These are phyloP conservation scores for Ogataea pignaliae DNA, from an alignment of 805 yeast species.

Conservation along the genomic window DNA sequence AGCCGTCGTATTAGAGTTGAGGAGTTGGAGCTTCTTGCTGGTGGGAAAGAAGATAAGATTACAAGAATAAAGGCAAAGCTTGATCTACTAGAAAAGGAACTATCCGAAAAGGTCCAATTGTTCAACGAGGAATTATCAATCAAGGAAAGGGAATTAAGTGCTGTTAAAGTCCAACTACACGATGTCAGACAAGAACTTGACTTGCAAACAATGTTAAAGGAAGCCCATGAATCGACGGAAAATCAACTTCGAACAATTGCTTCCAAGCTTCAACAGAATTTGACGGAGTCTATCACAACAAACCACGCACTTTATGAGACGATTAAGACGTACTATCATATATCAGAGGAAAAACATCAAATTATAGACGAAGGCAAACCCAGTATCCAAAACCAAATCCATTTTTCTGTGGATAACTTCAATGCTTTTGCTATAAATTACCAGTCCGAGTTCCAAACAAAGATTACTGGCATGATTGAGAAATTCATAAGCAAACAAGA, in stretches of 20 bases:
- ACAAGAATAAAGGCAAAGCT: conserved; percentile 36
- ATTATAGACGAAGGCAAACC: neutral
- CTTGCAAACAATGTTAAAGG: conserved; percentile 10
- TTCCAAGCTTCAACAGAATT: conserved; percentile 4
- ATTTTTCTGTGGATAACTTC: no score
- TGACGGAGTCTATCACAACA: conserved; percentile 5
- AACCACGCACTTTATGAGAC: conserved; percentile 7
- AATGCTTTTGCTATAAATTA: no score
- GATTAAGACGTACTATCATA: conserved; percentile 3
- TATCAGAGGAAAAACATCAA: neutral
- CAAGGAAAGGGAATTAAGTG: neutral
- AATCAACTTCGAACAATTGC: conserved; percentile 4
- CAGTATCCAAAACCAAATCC: no score
- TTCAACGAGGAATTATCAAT: conserved; percentile 5
- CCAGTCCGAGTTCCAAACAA: no score
- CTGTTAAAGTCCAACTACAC: neutral
- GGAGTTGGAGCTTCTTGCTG: conserved; percentile 45
- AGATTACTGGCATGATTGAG: no score
- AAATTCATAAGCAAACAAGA: no score
- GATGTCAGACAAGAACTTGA: conserved; percentile 6
- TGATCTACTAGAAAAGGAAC: conserved; percentile 24
- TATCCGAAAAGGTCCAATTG: conserved; percentile 1
- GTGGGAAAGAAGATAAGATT: conserved; percentile 45
- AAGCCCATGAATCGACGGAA: conserved; percentile 13
- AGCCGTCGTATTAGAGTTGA: conserved; percentile 45